These are phyloP conservation scores for Hypomyces rosellus DNA, from an alignment of 2,329 filamentous ascomycete species.

Conservation along the genomic window DNA sequence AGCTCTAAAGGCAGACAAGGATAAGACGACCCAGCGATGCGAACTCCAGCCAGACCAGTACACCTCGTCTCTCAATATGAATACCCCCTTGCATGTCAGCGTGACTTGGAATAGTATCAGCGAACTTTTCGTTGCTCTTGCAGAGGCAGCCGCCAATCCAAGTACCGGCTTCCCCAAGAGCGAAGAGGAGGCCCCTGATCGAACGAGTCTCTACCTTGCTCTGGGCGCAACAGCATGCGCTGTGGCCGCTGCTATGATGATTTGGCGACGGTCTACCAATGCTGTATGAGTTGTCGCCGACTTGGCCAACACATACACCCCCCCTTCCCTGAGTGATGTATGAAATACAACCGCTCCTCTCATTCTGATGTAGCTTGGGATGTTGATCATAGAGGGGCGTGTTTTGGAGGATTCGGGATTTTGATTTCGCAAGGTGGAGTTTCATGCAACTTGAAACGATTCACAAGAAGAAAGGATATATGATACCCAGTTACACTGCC, in stretches of 20 bases:
- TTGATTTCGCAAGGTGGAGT: background rate
- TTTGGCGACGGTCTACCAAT: conserved; percentile 54
- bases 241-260: conserved; percentile 57
- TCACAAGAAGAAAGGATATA: conserved; percentile 7
- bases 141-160: conserved; percentile 86
- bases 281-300: conserved; percentile 25
- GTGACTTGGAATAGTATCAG: conserved; percentile 91
- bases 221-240: conserved; percentile 66
- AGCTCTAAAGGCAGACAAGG: conserved; percentile 88
- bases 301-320: background rate
- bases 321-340: background rate
- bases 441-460: too few relatives aligned
- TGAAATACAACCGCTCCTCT: background rate
- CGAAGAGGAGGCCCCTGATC: conserved; percentile 78
- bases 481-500: conserved; percentile 15
- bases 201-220: conserved; percentile 79
- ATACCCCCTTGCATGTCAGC: conserved; percentile 86
- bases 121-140: conserved; percentile 86
- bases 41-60: conserved; percentile 91
- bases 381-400: background rate
- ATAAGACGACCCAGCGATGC: conserved; percentile 92
- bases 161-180: conserved; percentile 83
- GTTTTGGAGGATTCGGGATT: background rate
- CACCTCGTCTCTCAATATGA: conserved; percentile 78
- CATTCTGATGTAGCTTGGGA: background rate